Percentiles rank a stretch among this genome's conserved stretches.
Conservation (phyloP, 495 filamentous ascomycete genomes). For the Sordaria brevicollis region DNA sequence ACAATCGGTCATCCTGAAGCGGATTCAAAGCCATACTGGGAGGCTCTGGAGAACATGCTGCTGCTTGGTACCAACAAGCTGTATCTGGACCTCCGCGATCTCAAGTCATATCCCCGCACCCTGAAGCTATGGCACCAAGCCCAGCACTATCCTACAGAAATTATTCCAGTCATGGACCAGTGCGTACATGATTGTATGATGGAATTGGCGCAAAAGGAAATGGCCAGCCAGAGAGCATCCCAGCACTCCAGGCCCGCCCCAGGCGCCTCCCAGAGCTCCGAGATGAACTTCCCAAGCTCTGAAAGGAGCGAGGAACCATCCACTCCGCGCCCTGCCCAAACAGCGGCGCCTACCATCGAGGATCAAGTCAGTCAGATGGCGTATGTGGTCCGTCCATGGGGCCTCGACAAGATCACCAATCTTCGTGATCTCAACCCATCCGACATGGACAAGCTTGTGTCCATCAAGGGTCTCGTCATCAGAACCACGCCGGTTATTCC, state of each 20-base stretch:
- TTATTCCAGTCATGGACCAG: constrained; percentile 94
- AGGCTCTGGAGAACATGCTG: constrained; percentile 83
- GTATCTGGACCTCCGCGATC: constrained; percentile 79
- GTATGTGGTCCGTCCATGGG: constrained; percentile 83
- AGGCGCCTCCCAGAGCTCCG: constrained; percentile 49
- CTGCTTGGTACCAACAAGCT: constrained; percentile 70
- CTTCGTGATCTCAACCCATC: constrained; percentile 91
- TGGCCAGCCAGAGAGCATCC: constrained; percentile 51
- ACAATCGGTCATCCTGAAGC: constrained; percentile 52
- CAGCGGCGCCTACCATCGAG: constrained; percentile 26
- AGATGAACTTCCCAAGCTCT: constrained; percentile 63
- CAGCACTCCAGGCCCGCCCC: neutral
- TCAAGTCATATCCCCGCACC: constrained; percentile 88
- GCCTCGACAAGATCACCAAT: constrained; percentile 78
- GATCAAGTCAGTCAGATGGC: constrained; percentile 56
- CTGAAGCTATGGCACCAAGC: constrained; percentile 91
- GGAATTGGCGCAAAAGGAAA: constrained; percentile 72
- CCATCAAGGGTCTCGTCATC: constrained; percentile 94
- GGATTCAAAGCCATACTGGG: constrained; percentile 66
- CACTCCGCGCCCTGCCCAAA: constrained; percentile 19
- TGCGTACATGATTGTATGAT: constrained; percentile 87
- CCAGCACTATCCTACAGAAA: constrained; percentile 86
- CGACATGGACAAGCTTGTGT: constrained; percentile 80
- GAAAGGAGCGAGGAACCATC: constrained; percentile 47
- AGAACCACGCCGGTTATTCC: constrained; percentile 92